Evolutionary conservation across 768 basidiomycete genomes (phyloP).

Genomic region (Leccinum subtestaceum): DNA sequence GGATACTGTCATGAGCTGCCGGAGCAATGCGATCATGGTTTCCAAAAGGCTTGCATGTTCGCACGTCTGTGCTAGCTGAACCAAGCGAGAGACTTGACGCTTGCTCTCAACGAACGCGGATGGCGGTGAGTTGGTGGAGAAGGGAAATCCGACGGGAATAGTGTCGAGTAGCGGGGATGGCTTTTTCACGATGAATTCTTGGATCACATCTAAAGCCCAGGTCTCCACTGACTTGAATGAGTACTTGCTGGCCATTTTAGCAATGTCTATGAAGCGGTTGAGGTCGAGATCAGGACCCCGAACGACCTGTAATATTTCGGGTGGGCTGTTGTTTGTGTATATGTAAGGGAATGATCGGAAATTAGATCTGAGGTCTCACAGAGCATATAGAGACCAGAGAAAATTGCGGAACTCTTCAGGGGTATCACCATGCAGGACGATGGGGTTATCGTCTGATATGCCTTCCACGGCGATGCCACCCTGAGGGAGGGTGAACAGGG

Average conservation of each 20-base stretch:
- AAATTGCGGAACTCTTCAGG: conserved; percentile 68
- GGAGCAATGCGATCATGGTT: conserved; percentile 57
- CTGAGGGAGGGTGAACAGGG: conserved; percentile 68
- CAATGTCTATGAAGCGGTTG: conserved; percentile 56
- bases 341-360: not conserved
- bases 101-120: conserved; percentile 39
- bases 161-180: conserved; percentile 49
- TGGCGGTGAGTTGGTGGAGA: conserved; percentile 27
- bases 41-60: conserved; percentile 56
- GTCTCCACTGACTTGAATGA: conserved; percentile 70
- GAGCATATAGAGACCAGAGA: conserved; percentile 72
- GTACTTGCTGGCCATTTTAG: conserved; percentile 68
- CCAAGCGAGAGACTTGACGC: conserved; percentile 54
- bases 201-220: conserved; percentile 74
- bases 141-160: conserved; percentile 33
- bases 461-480: conserved; percentile 54
- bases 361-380: conserved; percentile 42
- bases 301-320: conserved; percentile 48
- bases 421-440: conserved; percentile 60
- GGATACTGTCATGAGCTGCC: conserved; percentile 59
- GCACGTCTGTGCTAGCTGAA: conserved; percentile 67
- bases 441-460: conserved; percentile 59
- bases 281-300: conserved; percentile 51
- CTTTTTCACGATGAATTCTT: conserved; percentile 60
- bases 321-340: conserved; percentile 44